Base-by-base conservation (phyloP, 169 alveolate species). In the Theileria orientalis region DNA sequence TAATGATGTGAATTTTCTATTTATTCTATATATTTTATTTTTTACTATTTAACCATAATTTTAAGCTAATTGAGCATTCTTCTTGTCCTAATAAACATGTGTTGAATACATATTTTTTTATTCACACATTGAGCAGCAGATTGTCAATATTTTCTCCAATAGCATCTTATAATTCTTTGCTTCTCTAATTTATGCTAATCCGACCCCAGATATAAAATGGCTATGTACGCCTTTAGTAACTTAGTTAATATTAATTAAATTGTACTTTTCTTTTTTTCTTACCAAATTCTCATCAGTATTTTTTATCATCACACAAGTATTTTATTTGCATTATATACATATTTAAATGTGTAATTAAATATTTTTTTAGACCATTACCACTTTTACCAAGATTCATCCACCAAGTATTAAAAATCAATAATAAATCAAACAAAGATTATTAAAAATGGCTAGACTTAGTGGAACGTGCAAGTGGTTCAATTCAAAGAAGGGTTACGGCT, bases 391-490 rank as follows among this genome's bases (percentile, higher is more conserved):
- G n/a, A 21, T 49, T 49, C 19, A 49, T 21, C 25, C 19, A 49
- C 60, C 19, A 7, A 49, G 25, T 56, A 14, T 30, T 30, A 21
- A 27, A 56, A 56, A 56, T 29, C 37, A 56, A 56, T 29, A 14
- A 23, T n/a, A 56, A 3, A 29, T 56, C 25, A 56, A 56, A 56
- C 14, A 23, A 56, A 56, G 2, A 56, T 27, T n/a, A 27, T 27
- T 8, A 56, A 23, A 52, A 57, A 71, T 71, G 80, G 7, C 74
- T 13, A 71, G 80, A 44, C 32, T 61, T 19, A 76, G 78, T 23
- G 94, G 94, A 52, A 85, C 69, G 54, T 90, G 94, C 86, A 90
- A 90, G 72, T 90, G 94, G 94, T 90, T 90, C 80, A 87, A 90
- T 74, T 84, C 93, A n/a, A 83, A 63, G 5, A 61, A 90, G 90